These are phyloP conservation scores for Rhizopogon roseolus DNA, from an alignment of 768 basidiomycete species.

Conservation along the genomic window DNA sequence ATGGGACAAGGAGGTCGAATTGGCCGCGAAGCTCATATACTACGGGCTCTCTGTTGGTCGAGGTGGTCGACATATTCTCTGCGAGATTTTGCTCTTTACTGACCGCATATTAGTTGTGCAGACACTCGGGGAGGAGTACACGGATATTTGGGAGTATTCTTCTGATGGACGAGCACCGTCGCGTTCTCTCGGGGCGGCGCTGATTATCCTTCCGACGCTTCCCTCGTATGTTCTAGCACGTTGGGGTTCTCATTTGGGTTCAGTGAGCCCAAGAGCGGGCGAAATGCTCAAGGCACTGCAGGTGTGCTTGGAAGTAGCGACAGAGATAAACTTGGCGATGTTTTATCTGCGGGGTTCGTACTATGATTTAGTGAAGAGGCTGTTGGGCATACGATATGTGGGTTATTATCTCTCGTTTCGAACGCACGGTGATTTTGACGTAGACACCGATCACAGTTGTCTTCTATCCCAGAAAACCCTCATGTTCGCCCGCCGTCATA, in stretches of 20 bases:
- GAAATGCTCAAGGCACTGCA: conserved; percentile 36
- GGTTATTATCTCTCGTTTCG: conserved; percentile 7
- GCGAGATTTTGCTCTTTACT: conserved; percentile 2
- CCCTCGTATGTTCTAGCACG: conserved; percentile 59
- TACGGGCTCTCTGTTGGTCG: conserved; percentile 70
- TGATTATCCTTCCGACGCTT: conserved; percentile 63
- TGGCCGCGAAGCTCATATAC: conserved; percentile 63
- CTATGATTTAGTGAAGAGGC: conserved; percentile 64
- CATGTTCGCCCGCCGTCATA: conserved; percentile 78
- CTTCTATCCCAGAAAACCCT: conserved; percentile 66
- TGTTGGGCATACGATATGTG: conserved; percentile 70
- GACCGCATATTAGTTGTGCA: conserved; percentile 51
- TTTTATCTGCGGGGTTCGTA: conserved; percentile 83
- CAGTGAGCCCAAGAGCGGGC: conserved; percentile 27
- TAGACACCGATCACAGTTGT: conserved; percentile 43
- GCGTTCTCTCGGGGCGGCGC: conserved; percentile 37
- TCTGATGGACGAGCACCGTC: conserved; percentile 39
- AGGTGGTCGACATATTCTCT: conserved; percentile 38
- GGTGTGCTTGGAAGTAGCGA: conserved; percentile 44
- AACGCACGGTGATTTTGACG: neutral
- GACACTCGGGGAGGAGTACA: conserved; percentile 90
- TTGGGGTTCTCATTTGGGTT: conserved; percentile 36
- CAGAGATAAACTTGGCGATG: conserved; percentile 72
- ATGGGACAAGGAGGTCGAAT: conserved; percentile 79
- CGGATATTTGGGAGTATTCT: conserved; percentile 75